These are phyloP conservation scores for Trypanosoma brucei DNA, from an alignment of 208 protist species.

Conservation along the genomic window DNA sequence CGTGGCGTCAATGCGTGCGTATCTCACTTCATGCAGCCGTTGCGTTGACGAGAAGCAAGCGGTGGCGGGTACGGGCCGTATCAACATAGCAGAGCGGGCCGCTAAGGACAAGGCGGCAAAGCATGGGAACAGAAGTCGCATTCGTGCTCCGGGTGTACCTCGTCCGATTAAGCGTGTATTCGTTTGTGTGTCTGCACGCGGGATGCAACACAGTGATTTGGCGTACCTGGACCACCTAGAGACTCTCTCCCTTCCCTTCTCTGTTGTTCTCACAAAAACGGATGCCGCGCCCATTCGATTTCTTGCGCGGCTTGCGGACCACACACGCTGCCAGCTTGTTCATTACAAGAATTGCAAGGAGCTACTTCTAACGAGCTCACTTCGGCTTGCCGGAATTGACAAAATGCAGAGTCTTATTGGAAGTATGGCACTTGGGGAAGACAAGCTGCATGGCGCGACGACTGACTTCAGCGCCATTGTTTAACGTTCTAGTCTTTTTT, in stretches of 20 bases:
- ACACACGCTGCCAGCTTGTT: constrained; percentile 77
- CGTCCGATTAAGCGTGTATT: constrained; percentile 76
- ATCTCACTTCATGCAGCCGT: constrained; percentile 28
- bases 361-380: constrained; percentile 73
- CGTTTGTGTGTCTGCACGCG: constrained; percentile 70
- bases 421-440: constrained; percentile 42
- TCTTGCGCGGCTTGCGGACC: constrained; percentile 75
- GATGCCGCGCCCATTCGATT: constrained; percentile 78
- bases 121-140: neutral
- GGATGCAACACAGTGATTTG: constrained; percentile 73
- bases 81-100: neutral
- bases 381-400: constrained; percentile 81
- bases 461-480: constrained; percentile 79
- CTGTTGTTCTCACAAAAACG: constrained; percentile 85
- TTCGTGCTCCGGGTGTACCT: constrained; percentile 10
- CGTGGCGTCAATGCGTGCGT: constrained; percentile 61
- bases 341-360: constrained; percentile 83
- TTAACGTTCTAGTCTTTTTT: constrained; percentile 13
- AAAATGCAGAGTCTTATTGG: constrained; percentile 81
- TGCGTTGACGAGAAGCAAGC: neutral
- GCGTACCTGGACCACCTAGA: constrained; percentile 73
- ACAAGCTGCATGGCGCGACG: constrained; percentile 43
- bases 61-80: neutral
- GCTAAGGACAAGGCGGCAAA: neutral
- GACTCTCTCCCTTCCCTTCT: constrained; percentile 57